phyloP scores from a whole-genome alignment of 148 eudicot species.

The Diospyros lotus region DNA sequence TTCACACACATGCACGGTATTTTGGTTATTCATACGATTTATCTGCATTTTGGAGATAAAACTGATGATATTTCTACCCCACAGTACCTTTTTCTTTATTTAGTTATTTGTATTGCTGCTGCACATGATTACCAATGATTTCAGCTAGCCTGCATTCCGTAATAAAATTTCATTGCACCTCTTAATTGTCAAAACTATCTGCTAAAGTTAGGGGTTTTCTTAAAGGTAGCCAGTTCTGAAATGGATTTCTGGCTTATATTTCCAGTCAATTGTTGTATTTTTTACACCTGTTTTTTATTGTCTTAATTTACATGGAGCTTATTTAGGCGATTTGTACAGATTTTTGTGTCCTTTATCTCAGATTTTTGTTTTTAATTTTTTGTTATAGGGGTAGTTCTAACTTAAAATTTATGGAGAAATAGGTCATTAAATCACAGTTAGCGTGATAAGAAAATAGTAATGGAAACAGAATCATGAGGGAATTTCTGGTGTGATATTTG shows the following conservation, averaged over 20 bases:
- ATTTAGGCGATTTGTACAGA: background rate
- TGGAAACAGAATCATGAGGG: background rate
- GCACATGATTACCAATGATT: background rate
- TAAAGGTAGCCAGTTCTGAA: background rate
- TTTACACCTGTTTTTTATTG: background rate
- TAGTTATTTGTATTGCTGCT: background rate
- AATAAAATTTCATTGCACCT: background rate
- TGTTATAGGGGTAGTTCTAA: background rate
- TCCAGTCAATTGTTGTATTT: background rate
- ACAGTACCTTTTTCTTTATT: background rate
- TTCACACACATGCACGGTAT: background rate
- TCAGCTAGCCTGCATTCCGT: background rate
- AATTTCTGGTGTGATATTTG: background rate
- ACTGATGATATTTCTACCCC: background rate
- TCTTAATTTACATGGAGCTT: background rate
- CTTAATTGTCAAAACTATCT: background rate
- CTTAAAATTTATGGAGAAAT: background rate
- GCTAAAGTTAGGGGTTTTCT: background rate
- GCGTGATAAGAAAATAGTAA: background rate
- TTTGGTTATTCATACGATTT: background rate
- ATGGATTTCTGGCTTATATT: constrained; percentile 6
- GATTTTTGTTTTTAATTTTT: too few relatives aligned
- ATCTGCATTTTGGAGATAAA: background rate
- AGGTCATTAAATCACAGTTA: background rate
- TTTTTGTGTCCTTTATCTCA: background rate